These are phyloP conservation scores for Plenodomus biglobosus DNA, from an alignment of 2,329 filamentous ascomycete species.

Conservation along the genomic window DNA sequence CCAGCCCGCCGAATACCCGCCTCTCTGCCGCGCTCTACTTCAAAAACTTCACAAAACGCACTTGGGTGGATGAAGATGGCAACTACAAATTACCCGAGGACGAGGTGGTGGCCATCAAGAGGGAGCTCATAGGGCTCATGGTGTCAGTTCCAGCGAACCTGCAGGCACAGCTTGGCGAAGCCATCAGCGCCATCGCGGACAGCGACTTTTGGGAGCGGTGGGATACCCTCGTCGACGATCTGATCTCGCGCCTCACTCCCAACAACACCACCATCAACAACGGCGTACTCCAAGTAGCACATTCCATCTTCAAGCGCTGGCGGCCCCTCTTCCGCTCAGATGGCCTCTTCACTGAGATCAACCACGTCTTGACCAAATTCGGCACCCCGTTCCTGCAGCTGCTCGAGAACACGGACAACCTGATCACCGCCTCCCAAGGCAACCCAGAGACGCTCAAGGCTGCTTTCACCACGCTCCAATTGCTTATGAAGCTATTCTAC, in stretches of 20 bases:
- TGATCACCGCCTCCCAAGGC: conserved; percentile 71
- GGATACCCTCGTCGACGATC: conserved; percentile 93
- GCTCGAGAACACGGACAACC: conserved; percentile 70
- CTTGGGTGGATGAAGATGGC: conserved; percentile 94
- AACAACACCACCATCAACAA: conserved; percentile 84
- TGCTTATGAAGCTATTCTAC: conserved; percentile 89
- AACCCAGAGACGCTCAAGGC: conserved; percentile 74
- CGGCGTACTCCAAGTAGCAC: conserved; percentile 93
- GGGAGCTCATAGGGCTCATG: conserved; percentile 94
- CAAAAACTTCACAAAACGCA: conserved; percentile 96
- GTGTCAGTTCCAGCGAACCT: conserved; percentile 84
- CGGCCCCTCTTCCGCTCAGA: conserved; percentile 91
- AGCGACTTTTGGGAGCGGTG: conserved; percentile 96
- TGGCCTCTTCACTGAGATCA: conserved; percentile 90
- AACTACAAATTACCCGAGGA: conserved; percentile 81
- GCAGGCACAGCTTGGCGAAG: conserved; percentile 92
- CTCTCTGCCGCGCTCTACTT: conserved; percentile 90
- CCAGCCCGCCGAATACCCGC: conserved; percentile 73
- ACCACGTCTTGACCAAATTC: conserved; percentile 88
- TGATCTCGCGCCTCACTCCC: conserved; percentile 81
- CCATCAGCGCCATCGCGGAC: conserved; percentile 95
- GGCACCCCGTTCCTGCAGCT: conserved; percentile 79
- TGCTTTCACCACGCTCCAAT: conserved; percentile 81
- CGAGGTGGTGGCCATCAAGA: conserved; percentile 90
- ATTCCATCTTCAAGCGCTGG: conserved; percentile 97